Conservation (phyloP, 2,329 filamentous ascomycete genomes). For the Alternaria ethzedia region DNA sequence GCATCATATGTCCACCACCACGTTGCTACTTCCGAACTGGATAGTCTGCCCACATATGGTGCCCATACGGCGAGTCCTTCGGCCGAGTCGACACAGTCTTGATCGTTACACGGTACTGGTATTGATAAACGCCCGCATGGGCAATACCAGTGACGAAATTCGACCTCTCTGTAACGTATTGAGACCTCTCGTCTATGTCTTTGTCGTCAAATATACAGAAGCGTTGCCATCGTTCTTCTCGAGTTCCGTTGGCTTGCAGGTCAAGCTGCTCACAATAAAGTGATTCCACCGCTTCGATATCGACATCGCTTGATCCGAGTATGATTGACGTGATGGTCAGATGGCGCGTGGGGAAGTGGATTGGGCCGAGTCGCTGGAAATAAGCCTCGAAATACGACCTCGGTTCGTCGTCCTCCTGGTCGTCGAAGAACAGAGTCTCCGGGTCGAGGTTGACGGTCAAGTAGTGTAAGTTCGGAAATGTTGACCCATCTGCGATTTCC, state of each 20-base stretch:
- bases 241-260: background rate
- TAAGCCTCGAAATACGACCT: background rate
- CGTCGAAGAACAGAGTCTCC: background rate
- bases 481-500: background rate
- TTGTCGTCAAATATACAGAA: background rate
- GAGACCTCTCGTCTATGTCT: background rate
- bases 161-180: background rate
- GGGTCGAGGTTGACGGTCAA: background rate
- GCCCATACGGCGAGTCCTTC: background rate
- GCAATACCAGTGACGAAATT: background rate
- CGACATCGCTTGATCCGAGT: background rate
- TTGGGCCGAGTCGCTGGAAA: background rate
- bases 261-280: background rate
- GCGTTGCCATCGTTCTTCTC: background rate
- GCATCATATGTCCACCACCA: background rate
- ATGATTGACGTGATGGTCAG: background rate
- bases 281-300: background rate
- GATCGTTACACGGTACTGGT: background rate
- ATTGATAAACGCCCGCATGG: background rate
- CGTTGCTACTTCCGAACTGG: background rate
- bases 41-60: background rate
- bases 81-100: background rate
- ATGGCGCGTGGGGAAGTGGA: background rate
- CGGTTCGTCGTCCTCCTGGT: background rate
- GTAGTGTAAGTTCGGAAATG: background rate